Conservation (phyloP, 75 land plant genomes). For the Selaginella tamariscina region DNA sequence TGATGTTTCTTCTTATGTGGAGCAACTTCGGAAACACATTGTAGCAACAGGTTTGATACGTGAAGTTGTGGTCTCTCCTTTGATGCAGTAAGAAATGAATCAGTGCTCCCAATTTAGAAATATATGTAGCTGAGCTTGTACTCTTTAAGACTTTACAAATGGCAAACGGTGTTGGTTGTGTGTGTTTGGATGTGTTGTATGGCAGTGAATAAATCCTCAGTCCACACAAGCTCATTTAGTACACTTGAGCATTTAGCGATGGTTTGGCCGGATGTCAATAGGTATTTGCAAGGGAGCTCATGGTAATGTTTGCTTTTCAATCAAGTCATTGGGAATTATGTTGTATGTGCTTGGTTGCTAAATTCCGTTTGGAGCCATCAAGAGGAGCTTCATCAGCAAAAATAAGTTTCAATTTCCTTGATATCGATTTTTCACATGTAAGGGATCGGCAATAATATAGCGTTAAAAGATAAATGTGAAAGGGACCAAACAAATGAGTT, state of each 20-base stretch:
- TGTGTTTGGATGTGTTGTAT: no score
- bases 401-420: not conserved
- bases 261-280: not conserved
- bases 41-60: not conserved
- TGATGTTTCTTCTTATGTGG: constrained; percentile 27
- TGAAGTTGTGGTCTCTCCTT: no score
- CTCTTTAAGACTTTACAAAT: no score
- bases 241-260: not conserved
- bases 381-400: not conserved
- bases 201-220: no score
- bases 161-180: no score
- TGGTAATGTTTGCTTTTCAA: not conserved
- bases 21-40: constrained; percentile 43
- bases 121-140: no score
- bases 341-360: not conserved
- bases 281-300: not conserved
- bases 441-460: no score
- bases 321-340: not conserved
- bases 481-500: no score
- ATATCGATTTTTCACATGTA: not conserved
- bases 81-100: no score
- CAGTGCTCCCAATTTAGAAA: no score
- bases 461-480: no score
- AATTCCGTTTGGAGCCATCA: not conserved
- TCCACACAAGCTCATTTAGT: not conserved